Conservation (phyloP, 2,329 filamentous ascomycete genomes). For the Aspergillus fijiensis region DNA sequence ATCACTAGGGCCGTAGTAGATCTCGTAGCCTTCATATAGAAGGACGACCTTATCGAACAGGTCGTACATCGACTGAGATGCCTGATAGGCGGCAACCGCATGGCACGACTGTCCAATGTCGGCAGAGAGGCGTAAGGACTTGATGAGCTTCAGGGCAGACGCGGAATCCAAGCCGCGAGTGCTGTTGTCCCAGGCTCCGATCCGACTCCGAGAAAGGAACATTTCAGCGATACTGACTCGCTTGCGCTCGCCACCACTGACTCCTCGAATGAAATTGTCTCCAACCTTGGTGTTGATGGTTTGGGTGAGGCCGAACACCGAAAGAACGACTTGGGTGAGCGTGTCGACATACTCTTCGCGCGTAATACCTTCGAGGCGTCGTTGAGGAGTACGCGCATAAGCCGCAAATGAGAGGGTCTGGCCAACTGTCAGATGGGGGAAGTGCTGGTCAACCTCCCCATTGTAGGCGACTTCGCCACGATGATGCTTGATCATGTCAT, state of each 20-base stretch:
- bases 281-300: conserved; percentile 16
- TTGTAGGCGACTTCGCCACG: conserved; percentile 76
- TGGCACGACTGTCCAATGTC: conserved; percentile 11
- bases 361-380: conserved; percentile 7
- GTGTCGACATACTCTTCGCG: conserved; percentile 7
- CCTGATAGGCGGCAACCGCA: conserved; percentile 61
- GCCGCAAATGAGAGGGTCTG: conserved; percentile 74
- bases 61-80: conserved; percentile 51
- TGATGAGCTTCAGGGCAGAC: conserved; percentile 54
- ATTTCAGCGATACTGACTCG: conserved; percentile 48
- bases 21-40: conserved; percentile 72
- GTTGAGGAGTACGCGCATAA: conserved; percentile 44
- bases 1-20: conserved; percentile 66
- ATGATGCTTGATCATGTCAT: conserved; percentile 13
- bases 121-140: conserved; percentile 35
- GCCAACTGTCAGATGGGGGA: conserved; percentile 70
- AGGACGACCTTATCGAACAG: conserved; percentile 72
- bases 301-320: conserved; percentile 14
- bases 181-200: conserved; percentile 42
- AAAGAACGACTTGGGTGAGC: conserved; percentile 8
- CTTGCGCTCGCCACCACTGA: conserved; percentile 45
- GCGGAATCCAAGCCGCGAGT: conserved; percentile 44
- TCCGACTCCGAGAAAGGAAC: conserved; percentile 11
- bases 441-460: conserved; percentile 75
- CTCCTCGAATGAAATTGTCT: conserved; percentile 17